phyloP scores from a whole-genome alignment of 2,329 filamentous ascomycete species.

The Aspergillus intermedius region DNA sequence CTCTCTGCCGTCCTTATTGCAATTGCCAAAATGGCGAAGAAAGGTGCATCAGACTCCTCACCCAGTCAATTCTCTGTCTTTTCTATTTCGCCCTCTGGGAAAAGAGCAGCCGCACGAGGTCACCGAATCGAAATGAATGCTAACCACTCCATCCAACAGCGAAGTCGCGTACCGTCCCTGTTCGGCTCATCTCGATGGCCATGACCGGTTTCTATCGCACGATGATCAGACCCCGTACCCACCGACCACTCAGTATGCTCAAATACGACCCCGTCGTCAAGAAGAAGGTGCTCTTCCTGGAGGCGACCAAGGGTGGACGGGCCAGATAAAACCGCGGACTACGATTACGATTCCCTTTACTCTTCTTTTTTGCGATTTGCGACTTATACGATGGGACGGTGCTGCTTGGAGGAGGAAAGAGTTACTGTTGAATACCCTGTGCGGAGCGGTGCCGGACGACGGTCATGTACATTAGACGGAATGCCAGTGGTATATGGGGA shows the following conservation, averaged over 20 bases:
- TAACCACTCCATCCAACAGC: conserved; percentile 43
- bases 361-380: conserved; percentile 1
- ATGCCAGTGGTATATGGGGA: conserved; percentile 6
- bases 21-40: conserved; percentile 38
- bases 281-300: conserved; percentile 91
- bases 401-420: background rate
- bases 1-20: background rate
- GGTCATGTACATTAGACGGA: conserved; percentile 19
- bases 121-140: background rate
- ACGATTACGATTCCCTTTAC: background rate
- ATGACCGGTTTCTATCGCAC: conserved; percentile 98
- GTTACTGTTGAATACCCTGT: background rate
- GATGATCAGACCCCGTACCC: conserved; percentile 70
- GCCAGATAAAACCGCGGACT: conserved; percentile 23
- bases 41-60: conserved; percentile 26
- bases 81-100: too few relatives aligned
- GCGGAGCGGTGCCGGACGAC: background rate
- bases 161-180: conserved; percentile 86
- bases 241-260: conserved; percentile 87
- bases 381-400: background rate
- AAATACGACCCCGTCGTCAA: conserved; percentile 98
- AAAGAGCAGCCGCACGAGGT: too few relatives aligned
- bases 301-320: conserved; percentile 74
- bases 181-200: conserved; percentile 96
- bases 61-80: background rate